Evolutionary conservation across 768 basidiomycete genomes (phyloP).

Genomic region (Leucocoprinus leucothites): DNA sequence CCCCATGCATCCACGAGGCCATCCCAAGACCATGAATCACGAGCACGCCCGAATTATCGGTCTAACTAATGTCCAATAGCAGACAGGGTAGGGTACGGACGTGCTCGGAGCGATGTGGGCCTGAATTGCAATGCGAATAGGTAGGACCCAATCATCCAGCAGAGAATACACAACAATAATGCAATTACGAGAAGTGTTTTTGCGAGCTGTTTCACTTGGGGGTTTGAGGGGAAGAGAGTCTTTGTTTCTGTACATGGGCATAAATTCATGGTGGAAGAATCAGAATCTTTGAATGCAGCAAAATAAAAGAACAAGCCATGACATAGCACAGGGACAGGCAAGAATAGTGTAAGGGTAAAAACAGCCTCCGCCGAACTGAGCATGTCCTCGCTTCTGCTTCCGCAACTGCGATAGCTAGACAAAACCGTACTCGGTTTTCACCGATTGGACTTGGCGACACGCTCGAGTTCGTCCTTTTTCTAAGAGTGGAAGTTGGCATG

Average conservation of each 20-base stretch:
- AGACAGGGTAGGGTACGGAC: not conserved
- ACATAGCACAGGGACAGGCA: conserved; percentile 3
- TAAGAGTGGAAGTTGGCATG: conserved; percentile 26
- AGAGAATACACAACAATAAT: no score
- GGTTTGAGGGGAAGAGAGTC: no score
- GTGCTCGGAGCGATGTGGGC: no score
- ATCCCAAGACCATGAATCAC: not conserved
- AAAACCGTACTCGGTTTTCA: conserved; percentile 41
- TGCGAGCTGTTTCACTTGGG: no score
- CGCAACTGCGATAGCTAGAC: no score
- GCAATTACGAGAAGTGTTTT: no score
- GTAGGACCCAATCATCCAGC: no score
- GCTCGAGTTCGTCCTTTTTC: conserved; percentile 99
- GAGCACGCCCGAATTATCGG: not conserved
- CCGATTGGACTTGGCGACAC: conserved; percentile 99
- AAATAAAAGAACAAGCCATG: conserved; percentile 1
- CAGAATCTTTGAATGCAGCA: not conserved
- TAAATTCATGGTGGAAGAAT: not conserved
- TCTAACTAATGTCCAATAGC: not conserved
- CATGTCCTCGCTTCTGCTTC: not conserved
- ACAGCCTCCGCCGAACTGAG: conserved; percentile 17
- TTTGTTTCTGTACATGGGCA: conserved; percentile 3
- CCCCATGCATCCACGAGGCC: not conserved
- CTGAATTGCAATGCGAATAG: no score
- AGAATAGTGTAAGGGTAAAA: conserved; percentile 1